Conservation (phyloP, 2,329 filamentous ascomycete genomes). For the Coniosporium tulheliwenetii region DNA sequence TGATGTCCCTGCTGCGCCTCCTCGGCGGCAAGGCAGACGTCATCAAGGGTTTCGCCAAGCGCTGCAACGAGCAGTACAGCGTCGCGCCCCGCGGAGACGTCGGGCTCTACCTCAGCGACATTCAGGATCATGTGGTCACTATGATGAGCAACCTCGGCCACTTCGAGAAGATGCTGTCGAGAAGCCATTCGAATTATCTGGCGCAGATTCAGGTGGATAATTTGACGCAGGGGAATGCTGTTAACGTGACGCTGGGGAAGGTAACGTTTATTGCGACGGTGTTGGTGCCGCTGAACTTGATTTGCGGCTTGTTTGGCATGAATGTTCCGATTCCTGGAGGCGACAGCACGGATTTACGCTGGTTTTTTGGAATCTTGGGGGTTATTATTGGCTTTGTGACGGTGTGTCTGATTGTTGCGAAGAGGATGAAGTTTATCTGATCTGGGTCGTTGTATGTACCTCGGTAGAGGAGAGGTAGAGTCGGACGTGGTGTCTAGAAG, state of each 20-base stretch:
- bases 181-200: slow-evolving; percentile 89
- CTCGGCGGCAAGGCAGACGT: slow-evolving; percentile 97
- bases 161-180: slow-evolving; percentile 93
- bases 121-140: slow-evolving; percentile 97
- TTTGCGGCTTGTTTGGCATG: slow-evolving; percentile 81
- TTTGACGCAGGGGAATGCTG: slow-evolving; percentile 72
- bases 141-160: slow-evolving; percentile 96
- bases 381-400: slow-evolving; percentile 33
- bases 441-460: not conserved
- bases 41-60: slow-evolving; percentile 92
- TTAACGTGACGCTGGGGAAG: slow-evolving; percentile 83
- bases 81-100: slow-evolving; percentile 94
- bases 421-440: slow-evolving; percentile 26
- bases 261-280: slow-evolving; percentile 90
- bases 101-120: slow-evolving; percentile 88
- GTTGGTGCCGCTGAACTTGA: slow-evolving; percentile 86
- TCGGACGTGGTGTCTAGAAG: too few species aligned
- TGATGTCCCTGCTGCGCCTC: slow-evolving; percentile 83
- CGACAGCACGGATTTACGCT: slow-evolving; percentile 25
- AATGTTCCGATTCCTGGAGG: slow-evolving; percentile 62
- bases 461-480: too few species aligned
- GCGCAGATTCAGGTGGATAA: slow-evolving; percentile 88
- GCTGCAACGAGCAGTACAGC: slow-evolving; percentile 94
- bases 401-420: slow-evolving; percentile 23
- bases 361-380: slow-evolving; percentile 47